phyloP scores from a whole-genome alignment of 768 basidiomycete species.

The Plicaturopsis crispa region DNA sequence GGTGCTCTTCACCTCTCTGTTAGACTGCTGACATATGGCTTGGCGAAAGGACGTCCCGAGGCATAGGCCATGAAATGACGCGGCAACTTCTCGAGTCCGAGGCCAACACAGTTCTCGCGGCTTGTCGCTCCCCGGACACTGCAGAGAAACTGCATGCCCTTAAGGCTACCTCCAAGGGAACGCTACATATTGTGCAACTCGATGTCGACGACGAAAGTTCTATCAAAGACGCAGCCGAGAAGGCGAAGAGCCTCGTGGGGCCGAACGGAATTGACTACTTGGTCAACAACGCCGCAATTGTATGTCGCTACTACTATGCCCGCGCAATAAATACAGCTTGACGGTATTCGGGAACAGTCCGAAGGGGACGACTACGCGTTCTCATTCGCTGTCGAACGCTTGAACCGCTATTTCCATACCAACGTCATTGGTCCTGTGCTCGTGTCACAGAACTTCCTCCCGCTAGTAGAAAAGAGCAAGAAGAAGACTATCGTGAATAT shows the following conservation, averaged over 20 bases:
- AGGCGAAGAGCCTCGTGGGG: constrained; percentile 18
- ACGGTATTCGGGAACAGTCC: constrained; percentile 8
- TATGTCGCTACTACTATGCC: constrained; percentile 11
- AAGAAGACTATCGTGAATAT: constrained; percentile 28
- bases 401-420: constrained; percentile 16
- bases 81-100: constrained; percentile 7
- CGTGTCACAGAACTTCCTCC: constrained; percentile 23
- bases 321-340: neutral
- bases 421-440: constrained; percentile 30
- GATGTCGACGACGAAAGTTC: constrained; percentile 19
- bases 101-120: constrained; percentile 15
- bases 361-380: constrained; percentile 18
- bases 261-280: constrained; percentile 30
- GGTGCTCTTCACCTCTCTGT: no score
- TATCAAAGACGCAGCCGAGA: constrained; percentile 18
- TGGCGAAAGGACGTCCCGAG: no score
- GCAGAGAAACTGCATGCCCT: constrained; percentile 10
- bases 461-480: constrained; percentile 22
- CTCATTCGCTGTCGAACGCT: constrained; percentile 13
- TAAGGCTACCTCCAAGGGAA: constrained; percentile 17
- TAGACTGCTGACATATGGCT: no score
- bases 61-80: no score
- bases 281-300: constrained; percentile 30
- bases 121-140: constrained; percentile 14
- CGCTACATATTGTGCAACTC: constrained; percentile 24